Evolutionary conservation across 1,284 basidiomycete species (phyloP), one percentile per base, ranked within the genome.

Genomic region (Entoloma clypeatum): DNA sequence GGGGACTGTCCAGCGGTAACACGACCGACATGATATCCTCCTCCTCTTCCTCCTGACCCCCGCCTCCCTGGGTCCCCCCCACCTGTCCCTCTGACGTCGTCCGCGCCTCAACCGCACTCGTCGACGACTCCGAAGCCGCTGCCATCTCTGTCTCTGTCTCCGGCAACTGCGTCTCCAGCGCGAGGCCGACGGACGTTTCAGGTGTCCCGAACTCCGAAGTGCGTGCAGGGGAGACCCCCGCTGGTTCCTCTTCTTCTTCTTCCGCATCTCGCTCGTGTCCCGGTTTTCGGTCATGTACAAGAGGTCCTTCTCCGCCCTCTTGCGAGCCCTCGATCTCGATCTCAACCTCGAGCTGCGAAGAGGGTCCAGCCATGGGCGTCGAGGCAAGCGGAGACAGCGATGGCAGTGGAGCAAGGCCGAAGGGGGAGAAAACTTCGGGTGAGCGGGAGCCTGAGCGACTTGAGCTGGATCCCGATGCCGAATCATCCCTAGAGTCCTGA

Each of bases 371-470:
- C 19, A 53, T 39, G 0, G 53, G 52, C 7, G 51, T 54, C 3
- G 44, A 38, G 3, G 47, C 45, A 8, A 56, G 33, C 2, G 57
- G 54, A 7, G 54, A 53, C n/a, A 58, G 46, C 10, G 25, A 19
- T 3, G 57, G 53, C 3, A 59, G 41, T 16, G 45, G 35, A 2
- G 51, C 56, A 7, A 59, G 51, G 13, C 49, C 57, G 13, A 51
- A 28, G 9, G 55, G 56, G 7, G 57, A 58, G n/a, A 37, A 33
- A 13, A 55, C 52, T 11, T 55, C 40, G 7, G 49, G 49, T 5
- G 52, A 51, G n/a, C 42, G 43, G 0, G 53, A 46, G 24, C 31
- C n/a, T n/a, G n/a, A n/a, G n/a, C n/a, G 26, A 17, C 21, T 19
- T 10, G 25, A 31, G 21, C n/a, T 35, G 11, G 35, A 36, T 8